phyloP scores from a whole-genome alignment of 2,329 filamentous ascomycete species.

The Dactylellina leptospora region DNA sequence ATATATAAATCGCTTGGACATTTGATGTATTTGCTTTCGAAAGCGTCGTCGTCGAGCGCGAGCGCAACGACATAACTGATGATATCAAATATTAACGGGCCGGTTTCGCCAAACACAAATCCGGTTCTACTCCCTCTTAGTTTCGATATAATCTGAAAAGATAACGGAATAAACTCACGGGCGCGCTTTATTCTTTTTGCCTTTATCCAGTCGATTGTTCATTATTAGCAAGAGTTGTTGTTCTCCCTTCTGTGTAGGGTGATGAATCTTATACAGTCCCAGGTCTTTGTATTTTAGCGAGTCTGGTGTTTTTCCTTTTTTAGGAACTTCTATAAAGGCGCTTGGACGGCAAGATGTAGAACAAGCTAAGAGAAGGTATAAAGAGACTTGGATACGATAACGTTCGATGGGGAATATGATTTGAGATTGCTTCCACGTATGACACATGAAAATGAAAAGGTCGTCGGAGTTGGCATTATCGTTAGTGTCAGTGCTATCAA shows the following conservation, averaged over 20 bases:
- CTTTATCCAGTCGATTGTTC: background rate
- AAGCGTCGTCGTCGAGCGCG: slow-evolving; percentile 5
- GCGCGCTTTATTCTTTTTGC: background rate
- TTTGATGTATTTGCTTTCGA: slow-evolving; percentile 15
- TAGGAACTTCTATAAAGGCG: background rate
- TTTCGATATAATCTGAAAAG: background rate
- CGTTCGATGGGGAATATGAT: background rate
- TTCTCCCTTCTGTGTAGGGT: background rate
- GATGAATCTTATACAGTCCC: background rate
- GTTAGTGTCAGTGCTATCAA: background rate
- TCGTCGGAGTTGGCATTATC: background rate
- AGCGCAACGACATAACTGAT: slow-evolving; percentile 6
- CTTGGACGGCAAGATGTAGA: background rate
- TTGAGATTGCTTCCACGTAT: background rate
- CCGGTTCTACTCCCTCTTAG: background rate
- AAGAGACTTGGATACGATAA: background rate
- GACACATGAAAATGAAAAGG: background rate
- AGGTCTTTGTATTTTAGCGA: background rate
- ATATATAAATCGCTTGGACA: slow-evolving; percentile 2
- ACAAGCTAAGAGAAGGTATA: background rate
- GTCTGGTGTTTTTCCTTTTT: background rate
- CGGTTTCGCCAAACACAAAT: background rate
- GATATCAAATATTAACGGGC: background rate
- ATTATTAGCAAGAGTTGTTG: background rate
- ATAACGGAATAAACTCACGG: background rate